Evolutionary conservation across 2,329 filamentous ascomycete species (phyloP).

Genomic region (Fusarium sp.): DNA sequence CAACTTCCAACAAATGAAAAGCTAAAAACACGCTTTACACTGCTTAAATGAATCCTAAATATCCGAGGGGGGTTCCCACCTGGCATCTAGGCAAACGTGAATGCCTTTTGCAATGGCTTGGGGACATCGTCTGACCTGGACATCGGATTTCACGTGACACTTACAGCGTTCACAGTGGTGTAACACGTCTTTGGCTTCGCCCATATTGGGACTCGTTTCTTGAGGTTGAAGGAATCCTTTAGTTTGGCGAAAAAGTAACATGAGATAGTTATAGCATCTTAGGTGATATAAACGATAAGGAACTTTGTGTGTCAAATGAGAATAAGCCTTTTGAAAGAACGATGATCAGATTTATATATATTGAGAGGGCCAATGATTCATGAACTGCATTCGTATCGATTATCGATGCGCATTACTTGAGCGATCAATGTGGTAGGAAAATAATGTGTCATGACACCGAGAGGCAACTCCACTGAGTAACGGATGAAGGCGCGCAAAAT

Average conservation of each 20-base stretch:
- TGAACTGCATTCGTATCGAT: accelerated
- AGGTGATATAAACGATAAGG: no score
- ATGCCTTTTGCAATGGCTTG: not conserved
- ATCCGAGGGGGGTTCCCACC: not conserved
- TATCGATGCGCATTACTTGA: accelerated
- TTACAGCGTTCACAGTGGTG: not conserved
- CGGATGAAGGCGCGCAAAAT: accelerated
- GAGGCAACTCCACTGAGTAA: not conserved
- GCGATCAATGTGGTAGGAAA: no score
- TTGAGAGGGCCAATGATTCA: accelerated
- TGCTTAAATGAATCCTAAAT: not conserved
- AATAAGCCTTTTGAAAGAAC: accelerated
- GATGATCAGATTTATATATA: not conserved
- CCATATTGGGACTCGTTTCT: not conserved
- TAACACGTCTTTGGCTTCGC: not conserved
- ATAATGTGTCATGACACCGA: no score
- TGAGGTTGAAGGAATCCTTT: not conserved
- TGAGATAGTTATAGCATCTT: not conserved
- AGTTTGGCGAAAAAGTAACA: accelerated
- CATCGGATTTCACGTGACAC: not conserved
- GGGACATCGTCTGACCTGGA: not conserved
- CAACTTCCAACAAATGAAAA: not conserved
- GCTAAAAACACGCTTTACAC: not conserved
- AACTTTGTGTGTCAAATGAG: not conserved
- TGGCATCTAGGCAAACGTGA: not conserved